Percentiles rank a stretch among this genome's conserved stretches.
Evolutionary conservation across 768 basidiomycete species (phyloP).

Genomic region (Leccinum imitatum): DNA sequence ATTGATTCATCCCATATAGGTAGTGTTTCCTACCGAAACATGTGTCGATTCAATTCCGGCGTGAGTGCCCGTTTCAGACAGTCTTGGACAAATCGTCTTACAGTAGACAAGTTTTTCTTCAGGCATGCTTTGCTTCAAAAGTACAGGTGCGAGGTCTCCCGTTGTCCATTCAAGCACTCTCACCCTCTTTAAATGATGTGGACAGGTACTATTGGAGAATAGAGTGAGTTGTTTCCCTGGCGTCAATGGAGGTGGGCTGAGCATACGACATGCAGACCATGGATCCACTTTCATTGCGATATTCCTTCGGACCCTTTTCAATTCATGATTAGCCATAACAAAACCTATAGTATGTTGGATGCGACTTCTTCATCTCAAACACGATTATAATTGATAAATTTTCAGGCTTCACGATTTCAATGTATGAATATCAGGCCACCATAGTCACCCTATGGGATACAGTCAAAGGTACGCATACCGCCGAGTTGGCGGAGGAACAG

Average conservation of each 20-base stretch:
- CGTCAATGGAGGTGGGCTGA: conserved; percentile 37
- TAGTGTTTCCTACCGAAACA: conserved; percentile 53
- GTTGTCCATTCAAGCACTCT: not conserved
- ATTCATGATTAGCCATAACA: conserved; percentile 55
- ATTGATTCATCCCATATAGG: conserved; percentile 1
- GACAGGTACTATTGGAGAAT: conserved; percentile 32
- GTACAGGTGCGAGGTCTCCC: conserved; percentile 26
- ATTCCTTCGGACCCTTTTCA: conserved; percentile 49
- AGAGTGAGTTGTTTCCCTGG: conserved; percentile 23
- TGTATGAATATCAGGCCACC: conserved; percentile 62
- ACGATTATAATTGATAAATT: not conserved
- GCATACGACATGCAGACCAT: conserved; percentile 36
- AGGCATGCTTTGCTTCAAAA: conserved; percentile 28
- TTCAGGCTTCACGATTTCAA: conserved; percentile 59
- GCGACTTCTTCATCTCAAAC: not conserved
- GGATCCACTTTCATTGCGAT: conserved; percentile 55
- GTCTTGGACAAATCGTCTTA: not conserved
- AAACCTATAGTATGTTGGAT: conserved; percentile 45
- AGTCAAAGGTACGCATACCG: conserved; percentile 48
- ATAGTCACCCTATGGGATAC: conserved; percentile 63
- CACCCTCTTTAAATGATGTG: not conserved
- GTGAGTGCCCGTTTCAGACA: conserved; percentile 35
- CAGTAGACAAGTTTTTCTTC: conserved; percentile 49
- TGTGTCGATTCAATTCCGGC: conserved; percentile 77
- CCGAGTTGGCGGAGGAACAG: conserved; percentile 32